Conservation (phyloP, 257 asterid genomes). For the Knoxia roxburghii region DNA sequence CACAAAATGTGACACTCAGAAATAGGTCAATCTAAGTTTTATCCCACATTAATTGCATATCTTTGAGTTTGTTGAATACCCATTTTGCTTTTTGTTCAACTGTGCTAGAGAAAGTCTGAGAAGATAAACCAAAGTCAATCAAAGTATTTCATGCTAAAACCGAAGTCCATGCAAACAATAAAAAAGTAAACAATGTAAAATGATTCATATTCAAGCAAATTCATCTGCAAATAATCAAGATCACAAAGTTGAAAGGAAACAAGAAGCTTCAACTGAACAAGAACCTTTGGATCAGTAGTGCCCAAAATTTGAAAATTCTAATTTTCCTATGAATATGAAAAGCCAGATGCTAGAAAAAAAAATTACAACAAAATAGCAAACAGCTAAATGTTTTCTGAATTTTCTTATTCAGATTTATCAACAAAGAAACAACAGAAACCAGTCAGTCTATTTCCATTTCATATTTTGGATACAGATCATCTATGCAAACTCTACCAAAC, state of each 20-base stretch:
- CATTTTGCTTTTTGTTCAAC: slow-evolving; percentile 97
- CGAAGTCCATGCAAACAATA: neutral
- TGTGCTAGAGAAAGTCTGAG: slow-evolving; percentile 70
- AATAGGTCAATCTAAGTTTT: neutral
- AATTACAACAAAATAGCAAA: neutral
- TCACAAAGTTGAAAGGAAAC: neutral
- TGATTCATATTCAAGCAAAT: neutral
- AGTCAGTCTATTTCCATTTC: neutral
- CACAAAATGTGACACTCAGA: neutral
- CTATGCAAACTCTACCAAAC: neutral
- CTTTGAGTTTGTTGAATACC: slow-evolving; percentile 97
- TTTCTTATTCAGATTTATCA: neutral
- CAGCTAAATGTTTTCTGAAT: too few relatives aligned
- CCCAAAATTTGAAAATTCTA: neutral
- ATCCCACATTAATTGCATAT: slow-evolving; percentile 23
- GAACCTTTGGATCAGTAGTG: neutral
- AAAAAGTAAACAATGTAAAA: neutral
- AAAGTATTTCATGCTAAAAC: neutral
- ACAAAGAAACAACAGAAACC: neutral
- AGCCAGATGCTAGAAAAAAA: neutral
- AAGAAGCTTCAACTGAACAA: neutral
- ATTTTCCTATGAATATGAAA: neutral
- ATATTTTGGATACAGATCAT: neutral
- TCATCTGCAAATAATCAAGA: neutral
- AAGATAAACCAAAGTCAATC: slow-evolving; percentile 6